phyloP scores from a whole-genome alignment of 2,329 filamentous ascomycete genomes.

The Penicillium occitanis region DNA sequence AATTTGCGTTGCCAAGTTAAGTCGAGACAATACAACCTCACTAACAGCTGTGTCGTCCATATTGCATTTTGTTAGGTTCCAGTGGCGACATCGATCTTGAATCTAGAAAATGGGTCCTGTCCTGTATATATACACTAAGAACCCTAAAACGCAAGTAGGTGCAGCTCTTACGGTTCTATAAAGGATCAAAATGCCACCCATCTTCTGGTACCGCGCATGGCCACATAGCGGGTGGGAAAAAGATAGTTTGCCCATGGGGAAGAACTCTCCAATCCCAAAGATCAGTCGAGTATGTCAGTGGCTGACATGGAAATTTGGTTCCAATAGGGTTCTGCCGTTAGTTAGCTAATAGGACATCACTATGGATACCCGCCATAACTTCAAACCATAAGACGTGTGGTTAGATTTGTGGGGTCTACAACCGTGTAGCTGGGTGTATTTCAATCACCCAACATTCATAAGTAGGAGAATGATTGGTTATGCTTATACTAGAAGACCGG shows the following conservation, averaged over 20 bases:
- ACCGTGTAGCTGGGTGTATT: background rate
- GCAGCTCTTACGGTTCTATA: background rate
- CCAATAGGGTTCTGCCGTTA: background rate
- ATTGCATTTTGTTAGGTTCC: background rate
- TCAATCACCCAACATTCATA: background rate
- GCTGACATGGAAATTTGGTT: background rate
- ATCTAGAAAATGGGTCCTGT: background rate
- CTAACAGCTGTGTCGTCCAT: background rate
- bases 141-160: background rate
- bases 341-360: no score
- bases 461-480: background rate
- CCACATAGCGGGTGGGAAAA: no score
- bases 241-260: background rate
- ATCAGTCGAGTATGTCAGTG: background rate
- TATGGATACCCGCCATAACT: background rate
- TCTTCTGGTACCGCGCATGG: background rate
- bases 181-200: background rate
- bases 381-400: background rate
- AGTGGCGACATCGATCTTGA: background rate
- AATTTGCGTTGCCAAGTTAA: slow-evolving; percentile 9
- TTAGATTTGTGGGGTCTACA: background rate
- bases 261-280: background rate
- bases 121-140: background rate
- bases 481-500: no score
- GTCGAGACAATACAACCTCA: background rate